Conservation (phyloP, 257 asterid species). For the Solanum ossicruentum region DNA sequence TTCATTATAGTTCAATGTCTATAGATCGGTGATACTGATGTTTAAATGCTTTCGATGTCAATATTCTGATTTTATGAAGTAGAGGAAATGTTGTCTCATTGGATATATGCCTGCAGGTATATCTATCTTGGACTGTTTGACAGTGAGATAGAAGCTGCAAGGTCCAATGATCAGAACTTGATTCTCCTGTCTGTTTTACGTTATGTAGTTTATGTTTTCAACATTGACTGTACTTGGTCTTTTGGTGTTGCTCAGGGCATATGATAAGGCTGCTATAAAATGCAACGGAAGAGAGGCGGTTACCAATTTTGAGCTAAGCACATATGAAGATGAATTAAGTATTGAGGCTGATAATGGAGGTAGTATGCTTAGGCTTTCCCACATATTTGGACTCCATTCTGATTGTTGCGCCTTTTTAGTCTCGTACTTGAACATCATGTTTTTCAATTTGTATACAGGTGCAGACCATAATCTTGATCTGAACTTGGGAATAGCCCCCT, state of each 20-base stretch:
- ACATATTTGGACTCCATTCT: not conserved
- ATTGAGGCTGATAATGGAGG: constrained; percentile 40
- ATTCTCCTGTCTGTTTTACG: not conserved
- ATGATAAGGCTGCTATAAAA: constrained; percentile 86
- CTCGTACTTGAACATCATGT: not conserved
- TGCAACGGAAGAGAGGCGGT: constrained; percentile 88
- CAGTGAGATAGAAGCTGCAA: constrained; percentile 89
- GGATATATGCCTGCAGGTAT: constrained; percentile 37
- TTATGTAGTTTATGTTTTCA: not conserved
- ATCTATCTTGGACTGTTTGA: constrained; percentile 86
- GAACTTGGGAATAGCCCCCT: constrained; percentile 61
- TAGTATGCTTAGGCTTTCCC: constrained; percentile 3
- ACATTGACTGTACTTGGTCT: not conserved
- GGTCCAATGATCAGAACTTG: constrained; percentile 27
- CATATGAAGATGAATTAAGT: constrained; percentile 47
- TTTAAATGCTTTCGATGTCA: not conserved
- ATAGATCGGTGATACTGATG: not conserved
- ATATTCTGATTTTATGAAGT: not conserved
- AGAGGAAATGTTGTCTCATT: not conserved
- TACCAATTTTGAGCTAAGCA: constrained; percentile 70
- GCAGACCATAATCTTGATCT: constrained; percentile 40
- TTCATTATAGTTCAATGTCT: too few relatives aligned
- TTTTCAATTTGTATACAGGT: constrained; percentile 12
- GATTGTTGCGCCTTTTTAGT: not conserved
- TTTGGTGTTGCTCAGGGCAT: constrained; percentile 48